Conservation (phyloP, 805 yeast genomes). For the Maudiozyma bulderi region DNA sequence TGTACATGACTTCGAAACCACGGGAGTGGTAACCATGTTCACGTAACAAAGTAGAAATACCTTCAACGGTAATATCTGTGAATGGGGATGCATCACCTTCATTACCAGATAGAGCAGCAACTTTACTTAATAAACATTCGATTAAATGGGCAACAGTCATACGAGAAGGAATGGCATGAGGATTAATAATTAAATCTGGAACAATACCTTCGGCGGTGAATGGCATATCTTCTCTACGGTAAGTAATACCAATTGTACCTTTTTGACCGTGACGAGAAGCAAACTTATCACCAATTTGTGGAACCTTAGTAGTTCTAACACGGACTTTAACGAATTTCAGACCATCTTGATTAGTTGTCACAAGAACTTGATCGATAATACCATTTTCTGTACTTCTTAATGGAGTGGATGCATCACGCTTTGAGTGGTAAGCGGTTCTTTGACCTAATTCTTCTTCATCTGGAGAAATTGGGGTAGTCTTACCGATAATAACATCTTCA, state of each 20-base stretch:
- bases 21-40: constrained; percentile 96
- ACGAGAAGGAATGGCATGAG: constrained; percentile 99
- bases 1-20: constrained; percentile 97
- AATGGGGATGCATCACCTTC: constrained; percentile 99
- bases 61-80: constrained; percentile 97
- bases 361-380: constrained; percentile 93
- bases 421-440: constrained; percentile 95
- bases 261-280: constrained; percentile 99
- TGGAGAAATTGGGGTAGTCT: constrained; percentile 98
- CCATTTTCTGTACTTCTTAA: constrained; percentile 94
- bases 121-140: constrained; percentile 93
- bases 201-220: constrained; percentile 91
- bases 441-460: constrained; percentile 98
- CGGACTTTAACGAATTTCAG: constrained; percentile 94
- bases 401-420: constrained; percentile 97
- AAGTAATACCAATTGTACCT: constrained; percentile 99
- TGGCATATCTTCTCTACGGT: constrained; percentile 98
- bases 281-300: constrained; percentile 98
- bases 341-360: constrained; percentile 97
- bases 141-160: constrained; percentile 99
- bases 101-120: constrained; percentile 85
- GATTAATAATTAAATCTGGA: constrained; percentile 95
- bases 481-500: constrained; percentile 97
- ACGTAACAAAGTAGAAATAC: constrained; percentile 81
- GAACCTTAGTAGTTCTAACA: constrained; percentile 97